Evolutionary conservation across 108 stramenopile genomes (phyloP), one percentile per base, ranked within the genome.

Genomic region (Pelagomonas calceolata): DNA sequence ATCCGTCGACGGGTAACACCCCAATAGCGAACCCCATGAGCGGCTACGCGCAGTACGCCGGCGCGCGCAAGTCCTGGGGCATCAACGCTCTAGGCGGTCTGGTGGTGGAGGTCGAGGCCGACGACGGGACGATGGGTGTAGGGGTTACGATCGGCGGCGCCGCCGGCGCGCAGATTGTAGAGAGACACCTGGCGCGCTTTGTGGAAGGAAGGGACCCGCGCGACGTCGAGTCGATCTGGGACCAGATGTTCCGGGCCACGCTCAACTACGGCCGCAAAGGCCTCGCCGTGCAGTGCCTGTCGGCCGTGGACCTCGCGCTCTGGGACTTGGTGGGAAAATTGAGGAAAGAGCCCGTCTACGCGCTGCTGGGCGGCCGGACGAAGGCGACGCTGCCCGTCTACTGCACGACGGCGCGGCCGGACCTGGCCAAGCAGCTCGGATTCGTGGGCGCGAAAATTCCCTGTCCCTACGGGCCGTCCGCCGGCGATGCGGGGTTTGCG

Each of bases 191-290:
- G 31, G 51, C 75, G 10, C 66, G 83, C 4, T 85, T 85, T 63
- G 86, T 84, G 26, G 83, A 85, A 63, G 83, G 85, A 63, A 77
- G 80, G 70, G 79, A 84, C 75, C 85, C 85, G 12, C 21, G 39
- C 3, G 85, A 87, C 70, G 85, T 87, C n/a, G 87, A 87, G 64
- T 68, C 85, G 63, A 85, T 87, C n/a, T 87, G 83, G 85, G 85
- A 87, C 78, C 83, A 84, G 63, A 85, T 85, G 83, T 87, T 72
- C 70, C 75, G 85, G 44, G 66, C 78, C 12, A 84, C 83, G 32
- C 74, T 87, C 69, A 85, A 87, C 65, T 87, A 87, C 66, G 85
- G 87, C 30, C 63, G 85, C 16, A 85, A 82, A 79, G 87, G 87
- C 21, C 75, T 87, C 44, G 81, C 85, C 29, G 71, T 87, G 32